Evolutionary conservation across 192 early-diverging fungal species (phyloP).

Genomic region (Dissophora ornata): DNA sequence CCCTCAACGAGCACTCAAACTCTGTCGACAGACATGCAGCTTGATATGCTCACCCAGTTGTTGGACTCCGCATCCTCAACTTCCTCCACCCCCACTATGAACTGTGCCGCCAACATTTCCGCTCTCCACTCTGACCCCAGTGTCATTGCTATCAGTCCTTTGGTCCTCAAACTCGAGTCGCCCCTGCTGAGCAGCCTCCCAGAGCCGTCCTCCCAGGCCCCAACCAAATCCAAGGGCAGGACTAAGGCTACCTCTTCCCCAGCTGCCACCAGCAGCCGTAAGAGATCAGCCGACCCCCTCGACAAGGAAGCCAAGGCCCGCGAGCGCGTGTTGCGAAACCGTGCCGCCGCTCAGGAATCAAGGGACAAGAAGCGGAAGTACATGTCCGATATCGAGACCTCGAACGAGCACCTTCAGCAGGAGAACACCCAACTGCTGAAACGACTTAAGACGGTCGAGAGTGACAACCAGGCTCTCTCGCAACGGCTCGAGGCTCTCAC

Average conservation of each 20-base stretch:
- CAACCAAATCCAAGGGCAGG: slow-evolving; percentile 1
- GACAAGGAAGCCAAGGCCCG: slow-evolving; percentile 53
- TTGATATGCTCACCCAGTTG: slow-evolving; percentile 32
- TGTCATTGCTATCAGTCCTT: slow-evolving; percentile 47
- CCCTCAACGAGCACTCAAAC: not conserved
- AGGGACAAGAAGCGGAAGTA: slow-evolving; percentile 80
- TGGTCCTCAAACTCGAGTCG: slow-evolving; percentile 50
- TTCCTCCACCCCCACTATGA: not conserved
- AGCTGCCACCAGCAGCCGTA: slow-evolving; percentile 10
- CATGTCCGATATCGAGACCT: slow-evolving; percentile 65
- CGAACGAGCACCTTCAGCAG: slow-evolving; percentile 61
- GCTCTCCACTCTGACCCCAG: slow-evolving; percentile 40
- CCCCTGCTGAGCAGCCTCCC: slow-evolving; percentile 16
- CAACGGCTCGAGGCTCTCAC: slow-evolving; percentile 47
- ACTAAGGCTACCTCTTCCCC: slow-evolving; percentile 12
- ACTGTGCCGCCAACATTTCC: not conserved
- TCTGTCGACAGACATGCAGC: slow-evolving; percentile 2
- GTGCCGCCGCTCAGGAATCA: slow-evolving; percentile 80
- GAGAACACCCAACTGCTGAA: slow-evolving; percentile 63
- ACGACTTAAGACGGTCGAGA: slow-evolving; percentile 62
- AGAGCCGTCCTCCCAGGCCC: not conserved
- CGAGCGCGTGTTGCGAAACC: slow-evolving; percentile 72
- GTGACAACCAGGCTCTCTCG: slow-evolving; percentile 55
- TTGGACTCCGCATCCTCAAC: slow-evolving; percentile 31
- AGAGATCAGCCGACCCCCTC: slow-evolving; percentile 26